phyloP scores from a whole-genome alignment of 2,329 filamentous ascomycete genomes.

The Ceratocystis lukuohia region DNA sequence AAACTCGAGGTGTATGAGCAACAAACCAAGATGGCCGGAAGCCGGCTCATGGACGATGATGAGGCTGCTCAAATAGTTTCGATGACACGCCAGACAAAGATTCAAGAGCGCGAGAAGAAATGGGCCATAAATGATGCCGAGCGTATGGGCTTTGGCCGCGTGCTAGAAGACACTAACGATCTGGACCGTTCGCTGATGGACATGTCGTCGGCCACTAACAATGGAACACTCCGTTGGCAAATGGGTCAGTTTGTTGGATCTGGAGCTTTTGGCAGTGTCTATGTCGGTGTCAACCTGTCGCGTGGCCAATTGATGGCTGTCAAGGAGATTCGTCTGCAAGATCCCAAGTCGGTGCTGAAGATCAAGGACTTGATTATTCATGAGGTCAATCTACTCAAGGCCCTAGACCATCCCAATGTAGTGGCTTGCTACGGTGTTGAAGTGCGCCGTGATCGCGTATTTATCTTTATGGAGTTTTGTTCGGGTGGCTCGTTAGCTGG shows the following conservation, averaged over 20 bases:
- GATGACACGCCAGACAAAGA: constrained; percentile 58
- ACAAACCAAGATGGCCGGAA: constrained; percentile 64
- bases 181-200: constrained; percentile 90
- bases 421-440: constrained; percentile 97
- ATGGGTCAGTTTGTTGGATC: constrained; percentile 97
- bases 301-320: constrained; percentile 95
- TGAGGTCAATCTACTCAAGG: constrained; percentile 92
- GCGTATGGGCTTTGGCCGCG: constrained; percentile 73
- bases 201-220: constrained; percentile 84
- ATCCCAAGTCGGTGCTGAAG: constrained; percentile 87
- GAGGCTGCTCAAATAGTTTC: constrained; percentile 65
- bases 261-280: constrained; percentile 93
- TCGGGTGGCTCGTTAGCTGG: constrained; percentile 84
- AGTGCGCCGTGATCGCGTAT: constrained; percentile 96
- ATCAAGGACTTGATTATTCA: constrained; percentile 90
- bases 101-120: constrained; percentile 63
- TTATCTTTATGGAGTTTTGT: constrained; percentile 99
- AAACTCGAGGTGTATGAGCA: constrained; percentile 58
- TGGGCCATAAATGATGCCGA: constrained; percentile 72
- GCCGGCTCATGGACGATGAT: constrained; percentile 58
- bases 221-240: constrained; percentile 93
- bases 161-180: constrained; percentile 88
- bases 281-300: constrained; percentile 93
- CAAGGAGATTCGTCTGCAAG: constrained; percentile 87
- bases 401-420: constrained; percentile 92